Base-by-base conservation (phyloP, 345 rosid genomes). In the Carallia brachiata region DNA sequence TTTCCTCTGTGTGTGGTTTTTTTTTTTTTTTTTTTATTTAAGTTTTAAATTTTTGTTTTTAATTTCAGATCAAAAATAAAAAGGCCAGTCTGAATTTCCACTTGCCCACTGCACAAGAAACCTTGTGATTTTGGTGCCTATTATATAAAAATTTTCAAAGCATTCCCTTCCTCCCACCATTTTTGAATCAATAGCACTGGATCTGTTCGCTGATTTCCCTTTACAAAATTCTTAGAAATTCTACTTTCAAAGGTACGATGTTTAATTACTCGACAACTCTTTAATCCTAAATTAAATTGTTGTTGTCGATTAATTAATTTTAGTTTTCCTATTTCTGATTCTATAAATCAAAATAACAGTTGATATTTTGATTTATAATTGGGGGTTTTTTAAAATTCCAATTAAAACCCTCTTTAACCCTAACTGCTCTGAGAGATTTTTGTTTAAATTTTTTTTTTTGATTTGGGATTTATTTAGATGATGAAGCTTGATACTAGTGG, bases 401-500 rank as follows among this genome's bases (percentile, higher is more conserved):
- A 32, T 4, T 32, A 32, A 32, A 32, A 32, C 34, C 34, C 34
- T 32, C 34, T 2, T 32, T 32, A 44, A 44, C 50, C 16, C 50
- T 44, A 44, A 44, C 17, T 44, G 12, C 17, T 44, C 16, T 13
- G 17, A 44, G 50, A 3, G 12, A 16, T 12, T 13, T 10, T 44
- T 44, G 50, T 44, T 44, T 44, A 3, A 44, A 12, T 16, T 44
- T 15, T 44, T 44, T 44, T 53, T 1, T 17, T 8, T 17, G 19
- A 0, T 52, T 23, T 40, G 62, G 78, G 75, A 4, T 44, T 44
- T 65, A 6, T 60, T 36, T 52, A 72, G 84, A 75, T 36, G 44
- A 90, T 96, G 99, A 92, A 88, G 91, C 85, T 90, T 58, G 99
- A 92, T 70, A 85, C 88, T 0, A 87, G 90, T 68, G 92, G 98